phyloP scores from a whole-genome alignment of 192 early-diverging fungal genomes.

The Chytriomyces sp. region DNA sequence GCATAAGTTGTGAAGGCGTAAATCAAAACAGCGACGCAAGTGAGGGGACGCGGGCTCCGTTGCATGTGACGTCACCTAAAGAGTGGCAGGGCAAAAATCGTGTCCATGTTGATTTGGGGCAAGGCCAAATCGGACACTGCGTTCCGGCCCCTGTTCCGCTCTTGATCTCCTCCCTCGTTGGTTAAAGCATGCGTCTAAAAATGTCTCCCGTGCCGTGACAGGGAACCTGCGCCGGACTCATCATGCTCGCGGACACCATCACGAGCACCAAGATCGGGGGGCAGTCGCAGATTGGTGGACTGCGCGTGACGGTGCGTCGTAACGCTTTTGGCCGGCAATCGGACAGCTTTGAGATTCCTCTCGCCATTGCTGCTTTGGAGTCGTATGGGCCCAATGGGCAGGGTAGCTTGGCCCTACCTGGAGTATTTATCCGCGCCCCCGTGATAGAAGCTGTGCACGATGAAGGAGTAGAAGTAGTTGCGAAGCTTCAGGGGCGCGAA shows the following conservation, averaged over 20 bases:
- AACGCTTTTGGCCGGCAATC: constrained; percentile 95
- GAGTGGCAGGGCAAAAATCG: too few relatives aligned
- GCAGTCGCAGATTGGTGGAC: constrained; percentile 79
- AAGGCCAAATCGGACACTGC: too few relatives aligned
- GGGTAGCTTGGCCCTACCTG: constrained; percentile 48
- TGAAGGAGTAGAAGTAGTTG: constrained; percentile 68
- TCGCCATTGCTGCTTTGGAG: constrained; percentile 60
- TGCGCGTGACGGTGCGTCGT: constrained; percentile 82
- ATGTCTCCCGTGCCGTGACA: too few relatives aligned
- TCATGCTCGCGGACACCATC: constrained; percentile 79
- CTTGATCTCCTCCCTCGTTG: too few relatives aligned
- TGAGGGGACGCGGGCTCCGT: too few relatives aligned
- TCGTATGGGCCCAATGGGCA: constrained; percentile 4
- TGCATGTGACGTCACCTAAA: too few relatives aligned
- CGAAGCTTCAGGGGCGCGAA: constrained; percentile 52
- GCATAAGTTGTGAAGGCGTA: too few relatives aligned
- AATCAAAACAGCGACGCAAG: too few relatives aligned
- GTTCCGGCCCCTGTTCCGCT: too few relatives aligned
- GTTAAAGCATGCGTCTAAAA: too few relatives aligned
- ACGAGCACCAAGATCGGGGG: constrained; percentile 80
- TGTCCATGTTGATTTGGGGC: too few relatives aligned
- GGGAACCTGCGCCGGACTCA: constrained; percentile 97
- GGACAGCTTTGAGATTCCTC: constrained; percentile 81
- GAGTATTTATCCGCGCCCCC: constrained; percentile 95
- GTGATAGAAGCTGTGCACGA: constrained; percentile 73